phyloP scores from a whole-genome alignment of 192 early-diverging fungal genomes.

The Martensiomyces pterosporus region DNA sequence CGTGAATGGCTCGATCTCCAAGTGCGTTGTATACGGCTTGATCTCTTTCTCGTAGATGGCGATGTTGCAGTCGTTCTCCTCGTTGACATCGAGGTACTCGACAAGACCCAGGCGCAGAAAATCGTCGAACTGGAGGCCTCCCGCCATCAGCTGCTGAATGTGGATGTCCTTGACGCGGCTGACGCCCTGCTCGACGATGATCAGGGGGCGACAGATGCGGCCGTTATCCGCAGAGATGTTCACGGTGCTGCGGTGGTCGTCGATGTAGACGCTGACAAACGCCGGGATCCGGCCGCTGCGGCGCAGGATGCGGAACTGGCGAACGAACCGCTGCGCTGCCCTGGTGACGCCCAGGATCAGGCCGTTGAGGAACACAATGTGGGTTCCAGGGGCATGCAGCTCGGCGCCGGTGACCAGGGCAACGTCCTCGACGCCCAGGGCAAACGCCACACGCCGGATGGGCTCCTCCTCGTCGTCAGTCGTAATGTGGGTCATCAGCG shows the following conservation, averaged over 20 bases:
- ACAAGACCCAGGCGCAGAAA: constrained; percentile 85
- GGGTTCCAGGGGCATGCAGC: constrained; percentile 72
- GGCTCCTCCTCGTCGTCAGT: constrained; percentile 86
- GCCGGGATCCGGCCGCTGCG: constrained; percentile 83
- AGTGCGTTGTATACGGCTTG: constrained; percentile 81
- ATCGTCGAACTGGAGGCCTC: constrained; percentile 79
- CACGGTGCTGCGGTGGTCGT: constrained; percentile 75
- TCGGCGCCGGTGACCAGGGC: constrained; percentile 85
- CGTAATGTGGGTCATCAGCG: constrained; percentile 98
- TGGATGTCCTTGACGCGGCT: constrained; percentile 63
- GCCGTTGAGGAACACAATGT: constrained; percentile 93
- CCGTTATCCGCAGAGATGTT: constrained; percentile 93
- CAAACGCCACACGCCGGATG: constrained; percentile 71
- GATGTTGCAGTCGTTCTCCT: constrained; percentile 95
- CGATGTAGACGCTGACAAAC: constrained; percentile 87
- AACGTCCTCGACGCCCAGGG: constrained; percentile 90
- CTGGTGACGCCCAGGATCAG: constrained; percentile 86
- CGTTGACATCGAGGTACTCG: constrained; percentile 96
- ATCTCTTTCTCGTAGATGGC: constrained; percentile 87
- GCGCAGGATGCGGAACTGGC: constrained; percentile 79
- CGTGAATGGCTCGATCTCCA: constrained; percentile 96
- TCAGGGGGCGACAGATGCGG: constrained; percentile 93
- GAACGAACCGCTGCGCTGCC: constrained; percentile 77
- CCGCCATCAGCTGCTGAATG: constrained; percentile 57
- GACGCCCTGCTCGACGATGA: constrained; percentile 83